phyloP scores from a whole-genome alignment of 1,139 yeast genomes.

The Hyphopichia buzzinii region DNA sequence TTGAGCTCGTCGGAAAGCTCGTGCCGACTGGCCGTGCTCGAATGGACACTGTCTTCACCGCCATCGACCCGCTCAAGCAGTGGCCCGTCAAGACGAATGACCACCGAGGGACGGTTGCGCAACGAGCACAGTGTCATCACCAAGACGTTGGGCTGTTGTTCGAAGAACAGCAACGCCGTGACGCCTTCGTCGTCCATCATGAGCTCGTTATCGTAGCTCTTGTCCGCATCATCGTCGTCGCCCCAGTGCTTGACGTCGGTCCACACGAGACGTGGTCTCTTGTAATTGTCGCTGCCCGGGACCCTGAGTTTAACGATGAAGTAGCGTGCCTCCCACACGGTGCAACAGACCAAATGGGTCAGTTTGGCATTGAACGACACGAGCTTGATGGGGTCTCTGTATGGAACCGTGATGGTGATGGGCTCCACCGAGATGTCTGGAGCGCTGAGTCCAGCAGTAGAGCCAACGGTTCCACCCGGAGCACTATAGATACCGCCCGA shows the following conservation, averaged over 20 bases:
- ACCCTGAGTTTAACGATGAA: constrained; percentile 66
- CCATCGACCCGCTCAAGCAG: constrained; percentile 20
- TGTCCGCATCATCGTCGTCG: constrained; percentile 17
- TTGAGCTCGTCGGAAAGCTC: constrained; percentile 11
- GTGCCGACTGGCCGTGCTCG: constrained; percentile 1
- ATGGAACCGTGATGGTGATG: constrained; percentile 77
- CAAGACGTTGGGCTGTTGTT: constrained; percentile 31
- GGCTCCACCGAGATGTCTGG: constrained; percentile 39
- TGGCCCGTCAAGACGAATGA: constrained; percentile 37
- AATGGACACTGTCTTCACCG: constrained; percentile 10
- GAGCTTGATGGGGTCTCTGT: constrained; percentile 77
- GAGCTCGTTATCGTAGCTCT: constrained; percentile 27
- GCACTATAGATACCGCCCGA: constrained; percentile 4
- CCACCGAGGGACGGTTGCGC: constrained; percentile 35
- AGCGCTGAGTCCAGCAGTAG: constrained; percentile 13
- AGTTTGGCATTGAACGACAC: constrained; percentile 72
- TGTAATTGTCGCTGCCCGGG: constrained; percentile 26
- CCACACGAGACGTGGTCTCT: constrained; percentile 63
- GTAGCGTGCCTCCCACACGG: constrained; percentile 78
- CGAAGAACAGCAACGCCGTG: constrained; percentile 69
- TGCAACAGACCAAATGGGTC: constrained; percentile 72
- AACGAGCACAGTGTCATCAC: constrained; percentile 39
- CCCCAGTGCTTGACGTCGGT: constrained; percentile 26
- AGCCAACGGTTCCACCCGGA: constrained; percentile 8
- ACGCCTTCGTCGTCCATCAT: constrained; percentile 82